These are phyloP conservation scores for Wallacemonas rigidus DNA, from an alignment of 208 protist species.

Conservation along the genomic window DNA sequence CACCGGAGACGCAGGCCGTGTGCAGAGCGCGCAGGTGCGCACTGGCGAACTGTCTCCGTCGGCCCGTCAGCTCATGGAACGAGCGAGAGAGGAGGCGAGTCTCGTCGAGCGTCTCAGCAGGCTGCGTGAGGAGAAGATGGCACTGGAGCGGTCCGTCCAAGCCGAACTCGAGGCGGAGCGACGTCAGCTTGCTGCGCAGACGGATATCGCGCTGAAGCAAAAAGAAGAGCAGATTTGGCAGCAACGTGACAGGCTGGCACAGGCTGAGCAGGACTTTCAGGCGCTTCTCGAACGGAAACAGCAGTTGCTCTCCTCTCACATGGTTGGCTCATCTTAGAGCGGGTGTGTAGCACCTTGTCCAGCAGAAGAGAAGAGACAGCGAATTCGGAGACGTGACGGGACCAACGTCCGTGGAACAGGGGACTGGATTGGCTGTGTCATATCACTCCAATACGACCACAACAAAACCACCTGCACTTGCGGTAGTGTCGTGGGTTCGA, in stretches of 20 bases:
- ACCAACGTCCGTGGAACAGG: too few species aligned
- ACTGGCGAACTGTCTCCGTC: constrained; percentile 15
- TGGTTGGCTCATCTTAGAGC: background rate
- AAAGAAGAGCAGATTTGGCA: constrained; percentile 63
- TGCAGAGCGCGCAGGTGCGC: too few species aligned
- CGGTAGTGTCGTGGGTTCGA: too few species aligned
- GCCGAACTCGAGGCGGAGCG: constrained; percentile 47
- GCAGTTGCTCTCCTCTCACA: constrained; percentile 14
- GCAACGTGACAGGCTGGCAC: constrained; percentile 44
- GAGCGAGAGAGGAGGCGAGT: constrained; percentile 38
- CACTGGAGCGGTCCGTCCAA: constrained; percentile 40
- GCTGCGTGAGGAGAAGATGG: constrained; percentile 44
- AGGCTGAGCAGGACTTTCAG: constrained; percentile 50
- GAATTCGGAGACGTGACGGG: too few species aligned
- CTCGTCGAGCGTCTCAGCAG: constrained; percentile 33
- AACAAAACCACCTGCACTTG: too few species aligned
- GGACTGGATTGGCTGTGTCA: too few species aligned
- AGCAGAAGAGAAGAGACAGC: too few species aligned
- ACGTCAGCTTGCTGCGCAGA: constrained; percentile 30
- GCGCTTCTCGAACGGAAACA: constrained; percentile 41
- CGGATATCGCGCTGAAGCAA: constrained; percentile 24
- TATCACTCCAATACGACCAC: too few species aligned
- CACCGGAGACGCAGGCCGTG: background rate
- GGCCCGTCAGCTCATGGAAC: constrained; percentile 40
- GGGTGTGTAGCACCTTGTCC: too few species aligned